These are phyloP conservation scores for Mycena sp. DNA, from an alignment of 1,284 basidiomycete species.

Conservation along the genomic window DNA sequence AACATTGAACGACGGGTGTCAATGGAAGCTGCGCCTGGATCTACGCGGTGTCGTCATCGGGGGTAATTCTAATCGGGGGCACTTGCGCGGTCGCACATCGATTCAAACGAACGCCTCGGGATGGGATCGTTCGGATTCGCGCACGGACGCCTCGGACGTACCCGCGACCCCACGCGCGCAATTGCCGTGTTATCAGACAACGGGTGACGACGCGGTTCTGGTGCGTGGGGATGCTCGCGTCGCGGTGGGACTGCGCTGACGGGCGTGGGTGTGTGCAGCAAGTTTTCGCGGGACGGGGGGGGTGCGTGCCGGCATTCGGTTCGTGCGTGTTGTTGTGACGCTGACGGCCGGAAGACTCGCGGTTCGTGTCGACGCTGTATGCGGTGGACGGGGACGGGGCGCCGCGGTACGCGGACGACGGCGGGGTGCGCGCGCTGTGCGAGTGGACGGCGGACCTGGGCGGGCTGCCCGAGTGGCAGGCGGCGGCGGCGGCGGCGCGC, in stretches of 20 bases:
- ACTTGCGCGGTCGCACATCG: too few relatives aligned
- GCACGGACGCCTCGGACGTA: too few relatives aligned
- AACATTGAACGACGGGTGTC: too few relatives aligned
- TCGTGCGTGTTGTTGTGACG: too few relatives aligned
- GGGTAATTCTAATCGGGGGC: too few relatives aligned
- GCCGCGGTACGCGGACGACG: constrained; percentile 86
- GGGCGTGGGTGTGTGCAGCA: constrained; percentile 66
- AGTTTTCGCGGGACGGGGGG: constrained; percentile 58
- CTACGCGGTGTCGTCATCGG: too few relatives aligned
- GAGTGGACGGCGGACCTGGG: constrained; percentile 87
- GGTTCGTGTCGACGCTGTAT: constrained; percentile 81
- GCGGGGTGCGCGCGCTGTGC: constrained; percentile 73
- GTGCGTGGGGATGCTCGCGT: constrained; percentile 52
- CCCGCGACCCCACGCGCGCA: too few relatives aligned
- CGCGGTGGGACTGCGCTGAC: too few relatives aligned
- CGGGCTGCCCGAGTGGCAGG: constrained; percentile 78
- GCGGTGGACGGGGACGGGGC: constrained; percentile 81
- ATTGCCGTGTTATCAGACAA: constrained; percentile 57
- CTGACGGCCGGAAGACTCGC: constrained; percentile 58
- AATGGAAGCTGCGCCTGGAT: too few relatives aligned
- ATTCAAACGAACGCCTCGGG: too few relatives aligned
- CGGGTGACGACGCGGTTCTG: constrained; percentile 82
- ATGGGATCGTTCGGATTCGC: too few relatives aligned
- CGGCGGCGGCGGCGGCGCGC: constrained; percentile 44
- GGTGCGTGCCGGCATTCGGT: constrained; percentile 21